These are phyloP conservation scores for Dendrobium chrysotoxum DNA, from an alignment of 106 monocot genomes.

Conservation along the genomic window DNA sequence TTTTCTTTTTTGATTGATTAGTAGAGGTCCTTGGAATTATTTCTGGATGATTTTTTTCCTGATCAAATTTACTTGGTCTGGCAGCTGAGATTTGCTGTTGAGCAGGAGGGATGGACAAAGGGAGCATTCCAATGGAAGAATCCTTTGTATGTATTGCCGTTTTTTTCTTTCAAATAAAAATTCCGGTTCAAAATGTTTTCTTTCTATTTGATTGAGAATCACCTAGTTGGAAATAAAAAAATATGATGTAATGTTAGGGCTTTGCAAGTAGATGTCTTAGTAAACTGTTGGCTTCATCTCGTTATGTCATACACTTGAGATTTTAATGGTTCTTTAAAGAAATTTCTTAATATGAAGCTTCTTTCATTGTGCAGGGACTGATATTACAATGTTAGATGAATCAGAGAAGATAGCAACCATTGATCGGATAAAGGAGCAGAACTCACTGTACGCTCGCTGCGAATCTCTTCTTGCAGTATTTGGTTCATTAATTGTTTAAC, in stretches of 20 bases:
- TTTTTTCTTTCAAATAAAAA: background rate
- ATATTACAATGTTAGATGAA: background rate
- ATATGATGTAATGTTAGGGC: background rate
- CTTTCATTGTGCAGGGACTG: background rate
- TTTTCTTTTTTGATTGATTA: background rate
- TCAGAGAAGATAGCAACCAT: background rate
- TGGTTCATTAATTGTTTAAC: background rate
- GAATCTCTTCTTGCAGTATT: background rate
- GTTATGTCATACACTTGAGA: background rate
- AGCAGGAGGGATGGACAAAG: background rate
- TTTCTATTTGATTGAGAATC: background rate
- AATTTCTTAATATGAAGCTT: background rate
- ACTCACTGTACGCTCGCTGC: background rate
- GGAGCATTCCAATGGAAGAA: background rate
- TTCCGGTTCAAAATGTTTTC: background rate
- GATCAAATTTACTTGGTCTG: background rate
- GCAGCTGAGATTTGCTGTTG: background rate
- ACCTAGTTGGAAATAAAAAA: background rate
- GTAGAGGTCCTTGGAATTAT: background rate
- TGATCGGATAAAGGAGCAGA: background rate
- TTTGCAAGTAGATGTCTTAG: background rate
- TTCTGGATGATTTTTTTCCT: too few species aligned
- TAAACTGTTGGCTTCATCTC: too few species aligned
- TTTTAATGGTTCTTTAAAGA: background rate
- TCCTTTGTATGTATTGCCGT: background rate